Percentiles rank a stretch among this genome's conserved stretches.
These are phyloP conservation scores for Mucor lusitanicus DNA, from an alignment of 371 early-diverging fungal species.

Conservation along the genomic window DNA sequence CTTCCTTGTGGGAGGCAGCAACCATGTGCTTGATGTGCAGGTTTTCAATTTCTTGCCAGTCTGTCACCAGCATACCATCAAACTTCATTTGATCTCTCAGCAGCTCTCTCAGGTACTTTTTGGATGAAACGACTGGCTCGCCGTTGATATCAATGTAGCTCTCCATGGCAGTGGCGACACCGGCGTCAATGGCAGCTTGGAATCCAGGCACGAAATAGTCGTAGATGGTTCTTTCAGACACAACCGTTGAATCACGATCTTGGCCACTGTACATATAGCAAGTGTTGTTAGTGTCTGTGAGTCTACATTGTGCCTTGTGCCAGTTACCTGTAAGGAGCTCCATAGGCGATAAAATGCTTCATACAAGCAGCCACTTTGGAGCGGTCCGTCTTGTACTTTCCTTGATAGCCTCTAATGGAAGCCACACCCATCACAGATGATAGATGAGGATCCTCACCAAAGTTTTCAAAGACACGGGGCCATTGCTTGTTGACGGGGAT, in stretches of 20 bases:
- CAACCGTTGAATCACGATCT: slow-evolving; percentile 63
- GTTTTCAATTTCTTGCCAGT: slow-evolving; percentile 67
- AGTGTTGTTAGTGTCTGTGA: not conserved
- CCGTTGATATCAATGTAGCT: slow-evolving; percentile 70
- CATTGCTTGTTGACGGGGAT: slow-evolving; percentile 68
- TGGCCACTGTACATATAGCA: slow-evolving; percentile 44
- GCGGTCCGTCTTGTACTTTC: slow-evolving; percentile 60
- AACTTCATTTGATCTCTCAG: slow-evolving; percentile 61
- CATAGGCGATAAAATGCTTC: slow-evolving; percentile 53
- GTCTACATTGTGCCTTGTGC: not conserved
- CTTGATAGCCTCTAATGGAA: slow-evolving; percentile 64
- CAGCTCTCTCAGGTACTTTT: slow-evolving; percentile 56
- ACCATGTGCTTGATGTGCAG: slow-evolving; percentile 54
- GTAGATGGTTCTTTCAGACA: slow-evolving; percentile 58
- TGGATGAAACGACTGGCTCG: slow-evolving; percentile 59
- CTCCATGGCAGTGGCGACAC: slow-evolving; percentile 72
- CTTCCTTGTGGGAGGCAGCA: slow-evolving; percentile 49
- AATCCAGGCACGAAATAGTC: slow-evolving; percentile 70
- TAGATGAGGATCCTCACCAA: slow-evolving; percentile 63
- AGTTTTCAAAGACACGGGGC: slow-evolving; percentile 68
- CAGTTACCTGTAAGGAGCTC: slow-evolving; percentile 33
- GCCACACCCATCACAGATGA: slow-evolving; percentile 56
- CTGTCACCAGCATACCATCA: slow-evolving; percentile 67
- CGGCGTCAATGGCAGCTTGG: slow-evolving; percentile 64
- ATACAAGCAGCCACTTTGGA: slow-evolving; percentile 57